Percentiles rank a stretch among this genome's conserved stretches.
Conservation (phyloP, 2,329 filamentous ascomycete species). For the Cladophialophora yegresii region DNA sequence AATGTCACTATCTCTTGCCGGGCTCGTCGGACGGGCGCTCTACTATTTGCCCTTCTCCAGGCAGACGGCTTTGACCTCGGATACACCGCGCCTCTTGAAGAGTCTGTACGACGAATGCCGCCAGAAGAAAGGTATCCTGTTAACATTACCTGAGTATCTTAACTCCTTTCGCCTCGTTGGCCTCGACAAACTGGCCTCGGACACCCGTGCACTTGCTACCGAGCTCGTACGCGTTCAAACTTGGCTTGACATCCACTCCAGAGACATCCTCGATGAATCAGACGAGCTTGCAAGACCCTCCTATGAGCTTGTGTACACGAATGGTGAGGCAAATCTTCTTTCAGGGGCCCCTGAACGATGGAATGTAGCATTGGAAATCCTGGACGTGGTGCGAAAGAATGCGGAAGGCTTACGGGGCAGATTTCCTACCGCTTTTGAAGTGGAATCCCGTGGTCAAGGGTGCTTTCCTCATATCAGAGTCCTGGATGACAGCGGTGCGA, state of each 20-base stretch:
- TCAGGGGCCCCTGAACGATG: too few species aligned
- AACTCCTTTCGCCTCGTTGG: slow-evolving; percentile 66
- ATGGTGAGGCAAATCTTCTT: slow-evolving; percentile 56
- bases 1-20: too few species aligned
- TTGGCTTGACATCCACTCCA: slow-evolving; percentile 49
- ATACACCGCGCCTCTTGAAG: slow-evolving; percentile 44
- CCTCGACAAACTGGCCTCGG: slow-evolving; percentile 51
- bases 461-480: too few species aligned
- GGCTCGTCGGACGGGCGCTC: slow-evolving; percentile 48
- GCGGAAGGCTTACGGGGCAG: too few species aligned
- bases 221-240: slow-evolving; percentile 48
- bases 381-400: too few species aligned
- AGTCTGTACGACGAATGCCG: slow-evolving; percentile 52
- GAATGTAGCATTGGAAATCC: too few species aligned
- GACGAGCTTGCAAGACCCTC: slow-evolving; percentile 65
- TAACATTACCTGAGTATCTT: slow-evolving; percentile 65
- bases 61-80: slow-evolving; percentile 41
- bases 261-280: slow-evolving; percentile 66
- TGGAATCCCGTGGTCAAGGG: too few species aligned
- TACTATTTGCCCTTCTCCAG: slow-evolving; percentile 53
- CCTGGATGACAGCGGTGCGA: too few species aligned
- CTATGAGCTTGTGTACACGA: slow-evolving; percentile 65
- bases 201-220: too few species aligned
- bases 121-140: slow-evolving; percentile 55
- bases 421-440: too few species aligned